Percentiles rank a stretch among this genome's conserved stretches.
Evolutionary conservation across 495 filamentous ascomycete genomes (phyloP).

Genomic region (Aspergillus panamensis): DNA sequence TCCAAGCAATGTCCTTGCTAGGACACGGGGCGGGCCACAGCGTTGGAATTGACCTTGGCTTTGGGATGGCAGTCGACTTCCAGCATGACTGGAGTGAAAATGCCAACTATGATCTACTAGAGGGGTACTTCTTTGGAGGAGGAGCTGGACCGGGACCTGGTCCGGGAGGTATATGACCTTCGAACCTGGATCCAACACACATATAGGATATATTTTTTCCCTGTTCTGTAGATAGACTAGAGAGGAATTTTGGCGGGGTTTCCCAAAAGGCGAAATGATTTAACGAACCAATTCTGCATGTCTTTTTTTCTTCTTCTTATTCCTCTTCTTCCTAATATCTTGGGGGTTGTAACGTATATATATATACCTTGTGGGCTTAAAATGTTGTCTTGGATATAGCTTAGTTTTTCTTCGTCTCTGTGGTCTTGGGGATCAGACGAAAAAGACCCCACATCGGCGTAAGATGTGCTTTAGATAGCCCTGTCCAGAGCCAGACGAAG

Average conservation of each 20-base stretch:
- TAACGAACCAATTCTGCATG: constrained; percentile 2
- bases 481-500: constrained; percentile 2
- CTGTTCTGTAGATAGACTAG: background rate
- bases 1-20: constrained; percentile 28
- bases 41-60: constrained; percentile 65
- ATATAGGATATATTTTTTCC: background rate
- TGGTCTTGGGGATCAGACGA: background rate
- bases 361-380: background rate
- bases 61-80: constrained; percentile 68
- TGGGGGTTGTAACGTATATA: background rate
- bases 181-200: background rate
- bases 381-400: background rate
- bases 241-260: background rate
- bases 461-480: too few species aligned
- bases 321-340: background rate
- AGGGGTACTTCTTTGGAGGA: constrained; percentile 87
- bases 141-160: constrained; percentile 27
- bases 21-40: constrained; percentile 40
- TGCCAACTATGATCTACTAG: constrained; percentile 76
- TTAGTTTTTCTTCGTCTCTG: background rate
- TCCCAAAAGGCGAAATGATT: constrained; percentile 1
- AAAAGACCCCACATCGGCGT: background rate
- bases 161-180: constrained; percentile 2
- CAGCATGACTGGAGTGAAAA: constrained; percentile 81
- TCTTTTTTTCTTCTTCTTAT: background rate